These are phyloP conservation scores for Capsicum rhomboideum DNA, from an alignment of 257 asterid genomes.

Conservation along the genomic window DNA sequence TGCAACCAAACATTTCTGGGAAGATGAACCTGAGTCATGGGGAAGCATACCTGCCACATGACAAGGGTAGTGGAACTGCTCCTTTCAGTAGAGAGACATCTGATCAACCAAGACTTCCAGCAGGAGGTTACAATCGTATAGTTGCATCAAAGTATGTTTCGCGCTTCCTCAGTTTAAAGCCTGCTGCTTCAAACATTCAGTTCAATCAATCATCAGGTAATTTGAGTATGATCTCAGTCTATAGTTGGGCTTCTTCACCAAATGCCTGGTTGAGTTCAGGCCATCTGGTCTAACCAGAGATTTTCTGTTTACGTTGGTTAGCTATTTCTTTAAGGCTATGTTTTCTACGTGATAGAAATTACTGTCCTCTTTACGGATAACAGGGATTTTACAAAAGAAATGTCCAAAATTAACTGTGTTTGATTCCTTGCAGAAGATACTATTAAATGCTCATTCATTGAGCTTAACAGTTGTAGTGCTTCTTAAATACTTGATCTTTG, in stretches of 20 bases:
- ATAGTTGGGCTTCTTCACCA: not conserved
- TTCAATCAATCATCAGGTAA: conserved; percentile 72
- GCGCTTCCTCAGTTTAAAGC: conserved; percentile 83
- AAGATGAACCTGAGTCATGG: conserved; percentile 93
- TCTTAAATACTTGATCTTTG: not conserved
- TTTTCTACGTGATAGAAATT: not conserved
- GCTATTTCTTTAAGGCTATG: not conserved
- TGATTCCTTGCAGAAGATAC: not conserved
- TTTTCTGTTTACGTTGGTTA: not conserved
- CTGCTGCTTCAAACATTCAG: conserved; percentile 51
- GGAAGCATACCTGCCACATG: conserved; percentile 94
- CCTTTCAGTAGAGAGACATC: conserved; percentile 52
- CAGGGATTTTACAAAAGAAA: not conserved
- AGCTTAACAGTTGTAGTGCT: not conserved
- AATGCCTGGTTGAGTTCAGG: not conserved
- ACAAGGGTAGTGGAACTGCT: conserved; percentile 86
- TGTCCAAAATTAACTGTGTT: not conserved
- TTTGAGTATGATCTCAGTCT: conserved; percentile 8
- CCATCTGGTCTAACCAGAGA: not conserved
- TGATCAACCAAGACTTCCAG: conserved; percentile 44
- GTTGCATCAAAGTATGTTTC: conserved; percentile 93
- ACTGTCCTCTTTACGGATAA: not conserved
- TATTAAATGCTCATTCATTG: not conserved
- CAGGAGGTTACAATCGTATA: conserved; percentile 65
- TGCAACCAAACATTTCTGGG: conserved; percentile 97